phyloP scores from a whole-genome alignment of 192 early-diverging fungal genomes.

The Mortierella claussenii region DNA sequence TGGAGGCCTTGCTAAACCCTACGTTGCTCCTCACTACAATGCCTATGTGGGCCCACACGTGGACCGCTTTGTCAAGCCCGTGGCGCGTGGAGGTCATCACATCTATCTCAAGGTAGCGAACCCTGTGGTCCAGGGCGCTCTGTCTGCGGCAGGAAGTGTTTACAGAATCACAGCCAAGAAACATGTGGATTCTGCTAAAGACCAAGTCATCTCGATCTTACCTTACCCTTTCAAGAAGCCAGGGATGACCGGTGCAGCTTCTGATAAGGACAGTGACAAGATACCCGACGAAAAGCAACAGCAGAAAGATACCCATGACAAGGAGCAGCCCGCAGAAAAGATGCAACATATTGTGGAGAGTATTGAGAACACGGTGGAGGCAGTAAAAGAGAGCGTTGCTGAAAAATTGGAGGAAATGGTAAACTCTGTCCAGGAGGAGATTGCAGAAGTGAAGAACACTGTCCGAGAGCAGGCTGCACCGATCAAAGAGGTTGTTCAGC shows the following conservation, averaged over 20 bases:
- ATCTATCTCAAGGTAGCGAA: conserved; percentile 39
- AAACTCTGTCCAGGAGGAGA: conserved; percentile 3
- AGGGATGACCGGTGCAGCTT: neutral
- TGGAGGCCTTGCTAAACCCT: conserved; percentile 35
- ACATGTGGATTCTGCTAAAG: conserved; percentile 44
- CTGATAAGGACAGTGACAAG: too few relatives aligned
- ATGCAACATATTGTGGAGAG: neutral
- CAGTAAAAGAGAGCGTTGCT: neutral
- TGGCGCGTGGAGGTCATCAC: conserved; percentile 18
- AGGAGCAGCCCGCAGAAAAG: neutral
- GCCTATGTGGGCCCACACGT: conserved; percentile 38
- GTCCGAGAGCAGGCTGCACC: neutral
- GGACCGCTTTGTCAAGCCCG: conserved; percentile 33
- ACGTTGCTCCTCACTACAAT: conserved; percentile 36
- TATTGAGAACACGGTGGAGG: neutral
- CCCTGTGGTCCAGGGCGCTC: conserved; percentile 31
- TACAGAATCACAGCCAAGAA: conserved; percentile 44
- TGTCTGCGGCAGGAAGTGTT: conserved; percentile 26
- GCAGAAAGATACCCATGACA: neutral
- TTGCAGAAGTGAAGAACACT: conserved; percentile 8
- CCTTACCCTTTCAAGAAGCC: conserved; percentile 40
- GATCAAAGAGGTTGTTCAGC: conserved; percentile 6
- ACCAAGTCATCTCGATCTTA: conserved; percentile 36
- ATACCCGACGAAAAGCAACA: neutral
- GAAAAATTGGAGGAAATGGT: conserved; percentile 8